Conservation (phyloP, 257 asterid genomes). For the Fraxinus anomala region DNA sequence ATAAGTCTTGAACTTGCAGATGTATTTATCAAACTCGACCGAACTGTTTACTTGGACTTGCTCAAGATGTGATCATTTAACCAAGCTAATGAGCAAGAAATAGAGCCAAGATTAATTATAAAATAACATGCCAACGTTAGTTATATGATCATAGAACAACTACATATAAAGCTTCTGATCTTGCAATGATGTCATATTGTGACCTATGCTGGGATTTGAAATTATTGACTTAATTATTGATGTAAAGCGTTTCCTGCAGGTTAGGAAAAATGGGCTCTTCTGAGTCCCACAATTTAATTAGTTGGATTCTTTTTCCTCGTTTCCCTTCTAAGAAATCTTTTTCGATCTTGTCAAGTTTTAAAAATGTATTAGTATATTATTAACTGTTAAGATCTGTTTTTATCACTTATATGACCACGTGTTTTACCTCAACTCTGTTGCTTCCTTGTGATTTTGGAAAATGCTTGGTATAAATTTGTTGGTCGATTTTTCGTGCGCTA, state of each 20-base stretch:
- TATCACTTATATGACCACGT: conserved; percentile 18
- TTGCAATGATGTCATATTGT: conserved; percentile 22
- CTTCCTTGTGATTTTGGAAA: too few relatives aligned
- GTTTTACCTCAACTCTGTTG: conserved; percentile 9
- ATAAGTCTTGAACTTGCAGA: too few relatives aligned
- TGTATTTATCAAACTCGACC: too few relatives aligned
- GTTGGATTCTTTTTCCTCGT: not conserved
- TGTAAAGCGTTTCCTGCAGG: conserved; percentile 88
- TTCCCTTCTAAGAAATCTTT: not conserved
- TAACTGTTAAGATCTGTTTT: conserved; percentile 23
- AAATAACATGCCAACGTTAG: too few relatives aligned
- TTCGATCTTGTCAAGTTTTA: conserved; percentile 15
- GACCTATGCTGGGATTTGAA: conserved; percentile 80
- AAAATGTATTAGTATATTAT: conserved; percentile 21
- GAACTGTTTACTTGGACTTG: too few relatives aligned
- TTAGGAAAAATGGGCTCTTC: conserved; percentile 27
- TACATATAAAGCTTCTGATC: conserved; percentile 20
- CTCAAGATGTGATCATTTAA: too few relatives aligned
- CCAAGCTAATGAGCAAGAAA: too few relatives aligned
- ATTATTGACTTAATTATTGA: conserved; percentile 85
- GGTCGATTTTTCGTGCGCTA: too few relatives aligned
- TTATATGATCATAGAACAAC: too few relatives aligned
- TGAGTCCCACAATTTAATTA: not conserved
- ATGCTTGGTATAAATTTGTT: too few relatives aligned
- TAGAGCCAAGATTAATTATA: too few relatives aligned